Base-by-base conservation (phyloP, 164 flowering plant genomes). In the Cinnamomum chago region DNA sequence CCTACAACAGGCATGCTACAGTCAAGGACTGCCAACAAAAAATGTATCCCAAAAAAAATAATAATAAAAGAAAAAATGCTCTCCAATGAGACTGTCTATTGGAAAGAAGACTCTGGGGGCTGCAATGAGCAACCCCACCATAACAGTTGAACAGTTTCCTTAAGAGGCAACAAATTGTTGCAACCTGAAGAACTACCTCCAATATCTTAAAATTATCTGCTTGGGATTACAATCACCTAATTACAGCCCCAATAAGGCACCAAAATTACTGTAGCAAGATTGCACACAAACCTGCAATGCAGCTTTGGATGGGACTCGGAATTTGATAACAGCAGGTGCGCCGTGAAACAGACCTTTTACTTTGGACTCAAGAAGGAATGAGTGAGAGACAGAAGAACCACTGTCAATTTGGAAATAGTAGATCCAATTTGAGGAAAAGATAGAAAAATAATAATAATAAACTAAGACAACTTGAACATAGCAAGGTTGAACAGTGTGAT, bases 231-330 rank as follows among this genome's bases (percentile, higher is more conserved):
- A 55, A 55, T 55, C 60, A 14, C 60, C 60, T 3, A 14, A 55
- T 55, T 55, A 10, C 60, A 55, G 6, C 5, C 20, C 60, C 60
- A 55, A 55, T 13, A 55, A 17, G 47, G 60, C 60, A 17, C 60
- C n/a, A 18, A 55, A 55, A 55, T 13, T 55, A 55, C 20, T 55
- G 60, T 10, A 23, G 75, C 76, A 50, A 55, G 58, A 68, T 47
- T 68, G 71, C 24, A 68, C 22, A 5, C 75, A 62, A 72, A 95
- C 98, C 98, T 92, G 97, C 60, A 87, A 80, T 22, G 89, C 90
- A 62, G 97, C 80, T 79, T 87, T 90, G 3, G 97, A 89, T 13
- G 99, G 99, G 70, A 90, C 77, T 14, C 99, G 91, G 89, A 86
- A 95, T 52, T 83, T 92, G 68, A 95, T 80, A 18, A 92, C 81